Percentiles rank a stretch among this genome's conserved stretches.
Conservation (phyloP, 305 asterid genomes). For the Petunia hybrid region DNA sequence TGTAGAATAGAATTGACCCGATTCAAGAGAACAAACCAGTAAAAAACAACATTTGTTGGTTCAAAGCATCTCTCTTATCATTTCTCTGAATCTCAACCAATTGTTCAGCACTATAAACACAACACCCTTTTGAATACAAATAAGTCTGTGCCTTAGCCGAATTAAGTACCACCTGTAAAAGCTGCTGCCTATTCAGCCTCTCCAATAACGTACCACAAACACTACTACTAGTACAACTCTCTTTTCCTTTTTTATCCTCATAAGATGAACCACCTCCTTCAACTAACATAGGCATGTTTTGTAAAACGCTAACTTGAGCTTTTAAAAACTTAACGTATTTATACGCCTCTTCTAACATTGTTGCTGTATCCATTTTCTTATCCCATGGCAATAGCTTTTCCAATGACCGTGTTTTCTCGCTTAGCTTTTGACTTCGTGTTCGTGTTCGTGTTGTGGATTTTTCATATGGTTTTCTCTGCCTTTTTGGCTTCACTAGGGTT, state of each 20-base stretch:
- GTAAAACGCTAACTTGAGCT: slow-evolving; percentile 70
- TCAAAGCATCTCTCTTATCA: slow-evolving; percentile 45
- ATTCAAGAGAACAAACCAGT: slow-evolving; percentile 28
- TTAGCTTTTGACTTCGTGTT: slow-evolving; percentile 45
- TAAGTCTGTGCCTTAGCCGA: slow-evolving; percentile 67
- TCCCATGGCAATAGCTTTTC: slow-evolving; percentile 71
- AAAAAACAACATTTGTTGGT: slow-evolving; percentile 40
- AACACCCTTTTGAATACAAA: slow-evolving; percentile 64
- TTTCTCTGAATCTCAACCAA: slow-evolving; percentile 49
- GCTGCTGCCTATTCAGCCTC: slow-evolving; percentile 66
- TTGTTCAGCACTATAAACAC: slow-evolving; percentile 62
- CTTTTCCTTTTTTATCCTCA: slow-evolving; percentile 25
- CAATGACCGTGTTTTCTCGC: slow-evolving; percentile 63
- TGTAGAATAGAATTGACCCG: neutral
- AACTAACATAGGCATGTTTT: slow-evolving; percentile 61
- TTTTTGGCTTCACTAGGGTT: slow-evolving; percentile 29
- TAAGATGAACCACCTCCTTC: slow-evolving; percentile 8
- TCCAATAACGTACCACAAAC: slow-evolving; percentile 42
- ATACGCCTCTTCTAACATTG: slow-evolving; percentile 74
- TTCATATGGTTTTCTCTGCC: slow-evolving; percentile 23
- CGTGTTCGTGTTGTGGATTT: slow-evolving; percentile 31
- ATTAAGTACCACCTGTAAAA: slow-evolving; percentile 64
- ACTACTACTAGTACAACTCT: neutral
- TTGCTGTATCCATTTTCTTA: slow-evolving; percentile 68
- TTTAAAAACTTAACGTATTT: slow-evolving; percentile 77